A percentile compares a stretch with the other conserved stretches of the same genome.
Evolutionary conservation across 352 stramenopile species (phyloP).

Genomic region (Phytophthora litchii): DNA sequence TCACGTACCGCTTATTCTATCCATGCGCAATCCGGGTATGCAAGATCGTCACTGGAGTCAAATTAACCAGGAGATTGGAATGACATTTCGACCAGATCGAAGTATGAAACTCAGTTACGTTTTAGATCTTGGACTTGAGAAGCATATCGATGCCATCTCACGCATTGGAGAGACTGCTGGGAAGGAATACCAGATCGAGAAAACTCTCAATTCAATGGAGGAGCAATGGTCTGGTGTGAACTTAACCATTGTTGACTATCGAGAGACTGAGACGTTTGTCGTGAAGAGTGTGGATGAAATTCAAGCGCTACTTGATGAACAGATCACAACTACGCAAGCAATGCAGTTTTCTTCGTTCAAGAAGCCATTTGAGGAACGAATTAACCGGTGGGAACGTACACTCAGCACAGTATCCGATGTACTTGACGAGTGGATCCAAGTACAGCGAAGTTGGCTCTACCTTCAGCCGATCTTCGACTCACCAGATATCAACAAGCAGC

Average conservation of each 20-base stretch:
- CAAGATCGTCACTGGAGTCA: constrained; percentile 93
- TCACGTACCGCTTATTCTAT: constrained; percentile 89
- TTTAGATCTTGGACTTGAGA: constrained; percentile 84
- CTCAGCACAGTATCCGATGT: constrained; percentile 92
- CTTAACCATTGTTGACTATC: constrained; percentile 88
- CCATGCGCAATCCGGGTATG: constrained; percentile 93
- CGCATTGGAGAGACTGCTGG: constrained; percentile 93
- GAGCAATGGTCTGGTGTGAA: constrained; percentile 88
- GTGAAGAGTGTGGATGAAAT: constrained; percentile 95
- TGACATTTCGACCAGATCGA: constrained; percentile 85
- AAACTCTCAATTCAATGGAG: constrained; percentile 93
- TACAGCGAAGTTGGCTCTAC: constrained; percentile 96
- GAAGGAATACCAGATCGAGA: constrained; percentile 96
- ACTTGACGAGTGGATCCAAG: constrained; percentile 94
- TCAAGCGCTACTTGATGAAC: constrained; percentile 93
- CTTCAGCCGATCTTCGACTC: constrained; percentile 96
- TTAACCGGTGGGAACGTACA: constrained; percentile 91
- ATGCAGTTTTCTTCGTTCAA: constrained; percentile 97
- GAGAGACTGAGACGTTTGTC: constrained; percentile 94
- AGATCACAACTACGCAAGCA: constrained; percentile 95
- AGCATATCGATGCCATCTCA: constrained; percentile 88
- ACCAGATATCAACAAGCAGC: constrained; percentile 96
- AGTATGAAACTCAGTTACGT: constrained; percentile 85
- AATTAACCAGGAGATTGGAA: constrained; percentile 89
- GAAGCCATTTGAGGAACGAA: constrained; percentile 93